A percentile compares a stretch with the other conserved stretches of the same genome.
These are phyloP conservation scores for Chaetomium fimeti DNA, from an alignment of 495 filamentous ascomycete genomes.

Conservation along the genomic window DNA sequence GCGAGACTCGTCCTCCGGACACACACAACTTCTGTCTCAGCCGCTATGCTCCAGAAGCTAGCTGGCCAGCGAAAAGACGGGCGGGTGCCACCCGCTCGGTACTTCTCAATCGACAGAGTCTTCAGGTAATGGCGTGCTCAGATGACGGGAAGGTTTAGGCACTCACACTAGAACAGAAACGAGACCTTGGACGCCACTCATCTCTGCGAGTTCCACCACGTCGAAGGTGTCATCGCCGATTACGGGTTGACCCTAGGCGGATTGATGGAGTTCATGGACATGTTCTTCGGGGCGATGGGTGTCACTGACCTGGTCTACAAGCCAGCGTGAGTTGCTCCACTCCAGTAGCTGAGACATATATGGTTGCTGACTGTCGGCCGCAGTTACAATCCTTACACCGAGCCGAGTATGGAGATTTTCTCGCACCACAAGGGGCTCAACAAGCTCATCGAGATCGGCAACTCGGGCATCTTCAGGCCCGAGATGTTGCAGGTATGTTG, in stretches of 20 bases:
- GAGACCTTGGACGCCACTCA: slow-evolving; percentile 96
- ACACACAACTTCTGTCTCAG: slow-evolving; percentile 88
- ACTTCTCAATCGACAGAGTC: slow-evolving; percentile 97
- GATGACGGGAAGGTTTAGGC: background rate
- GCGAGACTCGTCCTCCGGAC: slow-evolving; percentile 82
- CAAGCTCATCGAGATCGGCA: slow-evolving; percentile 96
- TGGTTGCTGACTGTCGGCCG: slow-evolving; percentile 60
- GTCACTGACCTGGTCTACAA: slow-evolving; percentile 87
- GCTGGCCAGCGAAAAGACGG: slow-evolving; percentile 61
- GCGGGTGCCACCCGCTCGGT: slow-evolving; percentile 67
- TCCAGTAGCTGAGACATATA: background rate
- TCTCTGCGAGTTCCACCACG: slow-evolving; percentile 96
- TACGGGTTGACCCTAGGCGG: slow-evolving; percentile 87
- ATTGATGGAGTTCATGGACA: slow-evolving; percentile 92
- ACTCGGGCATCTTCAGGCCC: slow-evolving; percentile 96
- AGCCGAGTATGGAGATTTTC: slow-evolving; percentile 73
- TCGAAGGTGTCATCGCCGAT: slow-evolving; percentile 97
- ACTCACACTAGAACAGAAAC: slow-evolving; percentile 32
- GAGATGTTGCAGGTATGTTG: slow-evolving; percentile 76
- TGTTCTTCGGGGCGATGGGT: slow-evolving; percentile 96
- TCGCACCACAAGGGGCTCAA: slow-evolving; percentile 84
- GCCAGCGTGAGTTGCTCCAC: slow-evolving; percentile 28
- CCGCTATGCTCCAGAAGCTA: slow-evolving; percentile 85
- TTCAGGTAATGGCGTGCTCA: slow-evolving; percentile 50
- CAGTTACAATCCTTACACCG: slow-evolving; percentile 96